Conservation (phyloP, 768 basidiomycete genomes). For the Dictyophora rubrovolvata region DNA sequence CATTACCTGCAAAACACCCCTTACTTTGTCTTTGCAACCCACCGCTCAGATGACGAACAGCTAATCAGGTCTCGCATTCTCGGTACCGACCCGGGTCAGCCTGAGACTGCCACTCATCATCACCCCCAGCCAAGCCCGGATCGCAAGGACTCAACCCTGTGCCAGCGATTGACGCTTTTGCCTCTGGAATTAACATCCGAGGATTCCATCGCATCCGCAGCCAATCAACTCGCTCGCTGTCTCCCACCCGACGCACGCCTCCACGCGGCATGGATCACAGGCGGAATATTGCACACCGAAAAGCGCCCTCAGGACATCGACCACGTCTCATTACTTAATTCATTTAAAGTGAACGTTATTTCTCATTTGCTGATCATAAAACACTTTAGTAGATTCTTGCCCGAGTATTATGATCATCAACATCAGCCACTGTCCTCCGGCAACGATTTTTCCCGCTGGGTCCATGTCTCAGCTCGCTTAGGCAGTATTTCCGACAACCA, state of each 20-base stretch:
- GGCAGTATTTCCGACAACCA: constrained; percentile 50
- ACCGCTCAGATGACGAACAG: constrained; percentile 24
- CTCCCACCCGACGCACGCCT: constrained; percentile 30
- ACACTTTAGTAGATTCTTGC: constrained; percentile 52
- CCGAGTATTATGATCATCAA: constrained; percentile 16
- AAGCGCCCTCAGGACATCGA: constrained; percentile 41
- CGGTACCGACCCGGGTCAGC: not conserved
- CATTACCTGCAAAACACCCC: constrained; percentile 40
- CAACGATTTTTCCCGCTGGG: constrained; percentile 36
- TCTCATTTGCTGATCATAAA: constrained; percentile 53
- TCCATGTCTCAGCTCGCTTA: constrained; percentile 49
- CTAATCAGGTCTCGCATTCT: not conserved
- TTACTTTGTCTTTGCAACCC: constrained; percentile 46
- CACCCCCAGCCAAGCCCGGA: too few relatives aligned
- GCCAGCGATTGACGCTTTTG: constrained; percentile 32
- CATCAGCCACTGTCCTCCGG: constrained; percentile 15
- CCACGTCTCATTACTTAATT: constrained; percentile 27
- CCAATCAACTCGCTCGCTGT: constrained; percentile 27
- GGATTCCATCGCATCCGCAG: constrained; percentile 38
- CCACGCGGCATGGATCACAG: constrained; percentile 45
- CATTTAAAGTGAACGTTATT: constrained; percentile 49
- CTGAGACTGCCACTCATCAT: not conserved
- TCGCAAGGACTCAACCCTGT: not conserved
- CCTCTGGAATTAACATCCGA: constrained; percentile 43
- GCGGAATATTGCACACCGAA: constrained; percentile 46